phyloP scores from a whole-genome alignment of 768 basidiomycete genomes.

The Termitomyces titanicus region DNA sequence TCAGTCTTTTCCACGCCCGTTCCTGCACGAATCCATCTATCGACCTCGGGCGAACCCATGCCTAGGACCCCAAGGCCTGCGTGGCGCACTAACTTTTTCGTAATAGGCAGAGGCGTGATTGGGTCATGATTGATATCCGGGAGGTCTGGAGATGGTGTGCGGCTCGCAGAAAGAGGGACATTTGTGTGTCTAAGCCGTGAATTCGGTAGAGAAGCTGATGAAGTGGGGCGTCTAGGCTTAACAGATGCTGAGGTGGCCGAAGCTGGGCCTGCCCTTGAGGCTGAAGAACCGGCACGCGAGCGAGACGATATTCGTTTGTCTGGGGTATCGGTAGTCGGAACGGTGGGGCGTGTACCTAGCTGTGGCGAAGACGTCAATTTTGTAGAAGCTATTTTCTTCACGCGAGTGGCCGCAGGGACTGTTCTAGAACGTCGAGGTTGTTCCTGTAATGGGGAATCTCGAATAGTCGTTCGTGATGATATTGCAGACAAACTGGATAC shows the following conservation, averaged over 20 bases:
- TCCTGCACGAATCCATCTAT: slow-evolving; percentile 45
- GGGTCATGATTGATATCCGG: slow-evolving; percentile 30
- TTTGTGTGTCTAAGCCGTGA: slow-evolving; percentile 23
- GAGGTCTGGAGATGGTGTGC: slow-evolving; percentile 41
- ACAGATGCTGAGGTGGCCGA: slow-evolving; percentile 1
- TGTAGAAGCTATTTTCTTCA: slow-evolving; percentile 17
- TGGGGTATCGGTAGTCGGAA: background rate
- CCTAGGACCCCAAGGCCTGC: slow-evolving; percentile 31
- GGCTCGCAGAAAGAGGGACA: slow-evolving; percentile 20
- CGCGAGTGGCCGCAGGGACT: slow-evolving; percentile 19
- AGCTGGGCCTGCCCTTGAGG: slow-evolving; percentile 7
- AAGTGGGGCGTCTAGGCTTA: too few relatives aligned
- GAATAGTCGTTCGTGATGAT: slow-evolving; percentile 4
- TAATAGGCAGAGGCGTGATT: slow-evolving; percentile 27
- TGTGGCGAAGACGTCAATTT: background rate
- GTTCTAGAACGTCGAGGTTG: slow-evolving; percentile 27
- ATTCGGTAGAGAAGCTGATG: too few relatives aligned
- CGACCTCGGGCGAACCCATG: slow-evolving; percentile 52
- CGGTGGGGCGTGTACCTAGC: background rate
- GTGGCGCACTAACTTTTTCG: slow-evolving; percentile 16
- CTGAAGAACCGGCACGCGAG: slow-evolving; percentile 7
- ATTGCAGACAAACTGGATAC: slow-evolving; percentile 7
- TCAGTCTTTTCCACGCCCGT: slow-evolving; percentile 19
- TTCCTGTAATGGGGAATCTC: slow-evolving; percentile 8
- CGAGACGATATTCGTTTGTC: background rate